Evolutionary conservation across 306 rosid species (phyloP), one percentile per base, ranked within the genome.

Genomic region (Vigna reflexopilosa): DNA sequence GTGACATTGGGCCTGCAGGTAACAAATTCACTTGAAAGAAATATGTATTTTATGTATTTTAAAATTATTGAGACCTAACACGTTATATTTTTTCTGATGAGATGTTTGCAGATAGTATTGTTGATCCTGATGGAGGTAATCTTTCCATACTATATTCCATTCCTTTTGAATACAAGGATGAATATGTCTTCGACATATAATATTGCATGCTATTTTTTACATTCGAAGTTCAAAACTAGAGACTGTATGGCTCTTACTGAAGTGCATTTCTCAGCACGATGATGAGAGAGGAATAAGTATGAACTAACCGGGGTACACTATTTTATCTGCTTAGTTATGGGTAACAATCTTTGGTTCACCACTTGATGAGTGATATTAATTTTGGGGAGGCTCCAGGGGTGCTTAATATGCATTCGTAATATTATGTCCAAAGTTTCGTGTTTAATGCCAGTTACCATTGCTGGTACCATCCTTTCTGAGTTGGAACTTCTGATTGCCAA

Each of bases 81-180:
- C 72, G 19, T 66, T 67, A 64, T 70, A 49, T 70, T 12, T 80
- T 59, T 75, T 85, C 70, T 64, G 72, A 32, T 84, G 67, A 24
- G 20, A 73, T 80, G 62, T 78, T 78, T 88, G 83, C 89, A 94
- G 98, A 82, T 81, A 82, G 70, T 32, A 84, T 77, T 86, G 77
- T 73, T 77, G 93, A 92, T 82, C 92, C 92, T 54, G 98, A 94
- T 82, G 95, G 83, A 88, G 98, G 98, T 94, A 79, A 88, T 78
- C 38, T 74, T 66, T 51, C 52, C 40, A 48, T 64, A 66, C 81
- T 51, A 55, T 80, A 19, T 68, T 66, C 28, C 58, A 42, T 40
- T 75, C 69, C 69, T 34, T 47, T 22, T 62, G 36, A 68, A 45
- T 54, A 70, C 10, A 74, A 6, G 50, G 50, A 20, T 26, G 50